Evolutionary conservation across 768 basidiomycete species (phyloP).

Genomic region (Hortiboletus campestris): DNA sequence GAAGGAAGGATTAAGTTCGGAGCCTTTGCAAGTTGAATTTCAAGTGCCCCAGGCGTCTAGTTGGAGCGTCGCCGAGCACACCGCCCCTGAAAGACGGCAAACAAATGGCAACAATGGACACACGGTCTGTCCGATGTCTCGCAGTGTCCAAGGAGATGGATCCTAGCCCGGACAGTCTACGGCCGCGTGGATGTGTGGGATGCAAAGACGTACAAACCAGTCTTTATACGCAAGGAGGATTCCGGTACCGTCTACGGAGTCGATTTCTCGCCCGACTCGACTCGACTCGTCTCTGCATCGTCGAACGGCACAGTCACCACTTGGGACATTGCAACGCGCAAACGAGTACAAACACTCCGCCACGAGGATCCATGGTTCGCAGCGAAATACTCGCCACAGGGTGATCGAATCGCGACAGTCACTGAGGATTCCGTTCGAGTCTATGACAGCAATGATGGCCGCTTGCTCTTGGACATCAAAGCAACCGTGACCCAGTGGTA

Average conservation of each 20-base stretch:
- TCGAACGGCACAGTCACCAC: not conserved
- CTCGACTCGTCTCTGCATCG: not conserved
- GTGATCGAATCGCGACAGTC: not conserved
- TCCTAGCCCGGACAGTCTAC: not conserved
- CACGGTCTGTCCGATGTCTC: not conserved
- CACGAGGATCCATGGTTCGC: fast-evolving
- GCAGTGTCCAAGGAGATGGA: not conserved
- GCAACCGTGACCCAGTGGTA: not conserved
- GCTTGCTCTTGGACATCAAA: not conserved
- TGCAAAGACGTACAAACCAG: not conserved
- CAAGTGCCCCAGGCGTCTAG: too few species aligned
- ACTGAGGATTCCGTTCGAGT: not conserved
- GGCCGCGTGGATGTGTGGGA: not conserved
- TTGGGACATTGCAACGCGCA: not conserved
- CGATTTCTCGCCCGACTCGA: conserved; percentile 6
- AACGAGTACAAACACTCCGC: not conserved
- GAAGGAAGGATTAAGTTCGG: too few species aligned
- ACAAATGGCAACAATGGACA: not conserved
- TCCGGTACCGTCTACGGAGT: not conserved
- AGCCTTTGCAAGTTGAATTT: too few species aligned
- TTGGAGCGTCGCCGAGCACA: too few species aligned
- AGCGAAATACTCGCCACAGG: not conserved
- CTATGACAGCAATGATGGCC: not conserved
- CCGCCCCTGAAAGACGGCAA: not conserved
- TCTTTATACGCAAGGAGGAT: not conserved